Evolutionary conservation across 2,329 filamentous ascomycete genomes (phyloP).

Genomic region (Didymellaceae sp.): DNA sequence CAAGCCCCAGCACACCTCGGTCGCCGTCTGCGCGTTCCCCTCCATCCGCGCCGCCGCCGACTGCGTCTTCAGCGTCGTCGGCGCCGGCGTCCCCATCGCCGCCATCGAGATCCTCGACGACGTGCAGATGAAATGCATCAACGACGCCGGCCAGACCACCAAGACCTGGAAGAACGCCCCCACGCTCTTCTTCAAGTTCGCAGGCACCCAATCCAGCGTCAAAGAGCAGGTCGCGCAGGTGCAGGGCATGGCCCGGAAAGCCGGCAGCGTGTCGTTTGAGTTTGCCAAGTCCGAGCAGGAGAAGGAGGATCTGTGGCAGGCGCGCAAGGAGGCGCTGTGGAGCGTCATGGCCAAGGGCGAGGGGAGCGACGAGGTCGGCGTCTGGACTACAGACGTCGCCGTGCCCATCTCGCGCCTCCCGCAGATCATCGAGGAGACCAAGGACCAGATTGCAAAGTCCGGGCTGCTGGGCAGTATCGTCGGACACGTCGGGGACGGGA

Average conservation of each 20-base stretch:
- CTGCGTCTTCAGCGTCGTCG: slow-evolving; percentile 81
- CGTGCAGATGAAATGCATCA: slow-evolving; percentile 81
- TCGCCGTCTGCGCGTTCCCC: slow-evolving; percentile 74
- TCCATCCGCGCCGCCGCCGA: slow-evolving; percentile 74
- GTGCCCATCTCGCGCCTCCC: slow-evolving; percentile 75
- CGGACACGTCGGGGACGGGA: slow-evolving; percentile 76
- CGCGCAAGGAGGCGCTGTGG: slow-evolving; percentile 77
- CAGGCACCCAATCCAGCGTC: slow-evolving; percentile 70
- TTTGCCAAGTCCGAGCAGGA: slow-evolving; percentile 71
- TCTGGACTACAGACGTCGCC: slow-evolving; percentile 84
- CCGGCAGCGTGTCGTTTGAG: slow-evolving; percentile 71
- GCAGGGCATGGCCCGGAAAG: slow-evolving; percentile 62
- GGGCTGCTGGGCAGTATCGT: slow-evolving; percentile 71
- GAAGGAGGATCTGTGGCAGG: slow-evolving; percentile 74
- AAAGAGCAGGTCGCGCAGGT: slow-evolving; percentile 80
- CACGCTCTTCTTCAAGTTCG: slow-evolving; percentile 79
- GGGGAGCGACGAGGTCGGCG: slow-evolving; percentile 62
- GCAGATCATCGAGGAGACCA: slow-evolving; percentile 79
- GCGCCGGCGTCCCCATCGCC: slow-evolving; percentile 80
- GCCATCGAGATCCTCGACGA: slow-evolving; percentile 95
- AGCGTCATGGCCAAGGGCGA: slow-evolving; percentile 71
- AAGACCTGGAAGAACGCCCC: slow-evolving; percentile 72
- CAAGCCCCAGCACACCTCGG: slow-evolving; percentile 77
- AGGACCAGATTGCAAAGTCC: slow-evolving; percentile 67
- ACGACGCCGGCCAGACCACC: slow-evolving; percentile 68